phyloP scores from a whole-genome alignment of 1,284 basidiomycete genomes.

The Fistulina hepatica region DNA sequence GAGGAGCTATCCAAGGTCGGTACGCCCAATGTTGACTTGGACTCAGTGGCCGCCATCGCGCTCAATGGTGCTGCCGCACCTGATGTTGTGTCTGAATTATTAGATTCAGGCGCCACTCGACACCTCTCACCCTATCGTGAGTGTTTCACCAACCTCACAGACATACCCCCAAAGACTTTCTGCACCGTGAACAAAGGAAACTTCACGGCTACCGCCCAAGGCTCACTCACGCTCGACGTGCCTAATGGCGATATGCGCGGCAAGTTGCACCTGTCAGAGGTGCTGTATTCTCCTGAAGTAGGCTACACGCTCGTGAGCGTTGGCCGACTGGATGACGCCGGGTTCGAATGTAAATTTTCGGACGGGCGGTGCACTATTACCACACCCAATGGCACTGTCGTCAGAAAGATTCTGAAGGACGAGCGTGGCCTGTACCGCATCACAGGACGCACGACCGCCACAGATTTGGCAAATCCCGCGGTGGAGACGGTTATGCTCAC shows the following conservation, averaged over 20 bases:
- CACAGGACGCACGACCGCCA: no score
- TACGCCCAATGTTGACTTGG: slow-evolving; percentile 1
- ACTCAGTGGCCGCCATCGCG: slow-evolving; percentile 6
- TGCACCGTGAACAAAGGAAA: slow-evolving; percentile 25
- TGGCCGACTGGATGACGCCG: slow-evolving; percentile 19
- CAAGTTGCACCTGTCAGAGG: slow-evolving; percentile 19
- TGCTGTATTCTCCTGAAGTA: slow-evolving; percentile 17
- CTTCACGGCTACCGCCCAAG: slow-evolving; percentile 24
- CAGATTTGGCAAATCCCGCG: no score
- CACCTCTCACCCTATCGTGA: slow-evolving; percentile 31
- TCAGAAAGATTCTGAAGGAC: slow-evolving; percentile 14
- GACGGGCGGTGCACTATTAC: slow-evolving; percentile 15
- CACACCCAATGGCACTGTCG: slow-evolving; percentile 5
- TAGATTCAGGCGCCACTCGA: slow-evolving; percentile 27
- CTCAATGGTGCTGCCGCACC: slow-evolving; percentile 2
- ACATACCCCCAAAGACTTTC: slow-evolving; percentile 21
- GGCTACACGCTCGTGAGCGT: slow-evolving; percentile 23
- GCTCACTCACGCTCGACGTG: slow-evolving; percentile 27
- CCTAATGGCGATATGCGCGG: slow-evolving; percentile 24
- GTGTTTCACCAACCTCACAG: slow-evolving; percentile 20
- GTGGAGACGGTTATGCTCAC: slow-evolving; percentile 7
- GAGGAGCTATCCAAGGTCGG: slow-evolving; percentile 8
- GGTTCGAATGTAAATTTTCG: slow-evolving; percentile 17
- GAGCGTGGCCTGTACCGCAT: slow-evolving; percentile 13
- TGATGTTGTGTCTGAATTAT: slow-evolving; percentile 19